phyloP scores from a whole-genome alignment of 352 stramenopile species.

The Blastocystis sp. region DNA sequence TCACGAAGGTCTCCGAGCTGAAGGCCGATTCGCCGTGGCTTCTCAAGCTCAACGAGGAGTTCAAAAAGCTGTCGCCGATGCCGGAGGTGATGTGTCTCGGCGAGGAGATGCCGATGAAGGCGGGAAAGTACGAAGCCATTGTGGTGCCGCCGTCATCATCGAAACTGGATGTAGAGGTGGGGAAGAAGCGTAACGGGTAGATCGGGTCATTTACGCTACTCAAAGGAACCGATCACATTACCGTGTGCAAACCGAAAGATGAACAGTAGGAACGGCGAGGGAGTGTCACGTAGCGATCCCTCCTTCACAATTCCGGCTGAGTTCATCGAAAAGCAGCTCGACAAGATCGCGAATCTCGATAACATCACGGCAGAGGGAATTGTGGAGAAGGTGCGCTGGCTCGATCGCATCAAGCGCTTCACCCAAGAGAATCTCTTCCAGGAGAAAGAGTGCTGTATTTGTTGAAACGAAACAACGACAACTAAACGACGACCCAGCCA shows the following conservation, averaged over 20 bases:
- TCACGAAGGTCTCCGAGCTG: slow-evolving; percentile 64
- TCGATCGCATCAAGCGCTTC: not conserved
- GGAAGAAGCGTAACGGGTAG: slow-evolving; percentile 59
- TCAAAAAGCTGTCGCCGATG: slow-evolving; percentile 63
- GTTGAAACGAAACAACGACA: not conserved
- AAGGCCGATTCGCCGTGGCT: slow-evolving; percentile 69
- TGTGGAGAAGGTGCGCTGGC: slow-evolving; percentile 1
- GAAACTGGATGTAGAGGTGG: slow-evolving; percentile 69
- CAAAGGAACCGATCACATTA: slow-evolving; percentile 67
- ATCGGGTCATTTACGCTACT: slow-evolving; percentile 57
- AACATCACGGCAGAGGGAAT: slow-evolving; percentile 13
- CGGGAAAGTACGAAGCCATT: slow-evolving; percentile 68
- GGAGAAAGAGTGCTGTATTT: not conserved
- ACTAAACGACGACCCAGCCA: slow-evolving; percentile 2
- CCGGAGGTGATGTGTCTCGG: slow-evolving; percentile 67
- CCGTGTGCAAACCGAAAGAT: slow-evolving; percentile 68
- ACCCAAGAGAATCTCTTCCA: not conserved
- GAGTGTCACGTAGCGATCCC: not conserved
- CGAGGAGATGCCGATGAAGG: slow-evolving; percentile 66
- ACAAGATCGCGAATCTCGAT: slow-evolving; percentile 7
- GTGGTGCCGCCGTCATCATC: slow-evolving; percentile 68
- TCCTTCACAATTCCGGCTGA: not conserved
- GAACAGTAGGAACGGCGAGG: not conserved
- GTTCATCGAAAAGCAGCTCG: slow-evolving; percentile 31
- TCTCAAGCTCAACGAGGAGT: slow-evolving; percentile 72